phyloP scores from a whole-genome alignment of 768 basidiomycete genomes.

The Tulasnella sp. region DNA sequence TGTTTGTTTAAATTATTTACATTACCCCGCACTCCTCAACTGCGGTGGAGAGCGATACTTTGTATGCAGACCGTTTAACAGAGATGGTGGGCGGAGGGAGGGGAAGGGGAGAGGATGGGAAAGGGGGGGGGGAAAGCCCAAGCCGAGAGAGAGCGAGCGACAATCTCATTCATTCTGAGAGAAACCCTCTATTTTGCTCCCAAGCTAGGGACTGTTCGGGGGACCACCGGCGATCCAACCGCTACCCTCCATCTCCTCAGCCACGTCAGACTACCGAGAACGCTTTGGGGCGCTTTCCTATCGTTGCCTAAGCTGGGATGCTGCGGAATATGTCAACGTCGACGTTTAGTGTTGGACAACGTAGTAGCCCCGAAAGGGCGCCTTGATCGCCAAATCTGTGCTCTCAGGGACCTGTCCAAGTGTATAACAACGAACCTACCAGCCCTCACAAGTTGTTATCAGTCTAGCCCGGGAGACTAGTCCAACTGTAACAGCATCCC shows the following conservation, averaged over 20 bases:
- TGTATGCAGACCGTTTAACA: slow-evolving; percentile 14
- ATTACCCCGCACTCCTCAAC: too few species aligned
- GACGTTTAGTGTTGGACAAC: background rate
- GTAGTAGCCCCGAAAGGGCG: background rate
- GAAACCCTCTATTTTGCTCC: slow-evolving; percentile 15
- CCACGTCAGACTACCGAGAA: background rate
- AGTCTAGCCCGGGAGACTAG: too few species aligned
- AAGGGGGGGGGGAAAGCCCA: slow-evolving; percentile 11
- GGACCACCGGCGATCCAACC: slow-evolving; percentile 10
- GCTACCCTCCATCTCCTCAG: background rate
- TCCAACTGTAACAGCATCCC: background rate
- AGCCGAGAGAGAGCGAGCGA: slow-evolving; percentile 15
- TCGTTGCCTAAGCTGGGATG: background rate
- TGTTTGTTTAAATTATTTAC: too few species aligned
- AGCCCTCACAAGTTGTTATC: too few species aligned
- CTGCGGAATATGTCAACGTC: background rate
- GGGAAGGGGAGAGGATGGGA: slow-evolving; percentile 3
- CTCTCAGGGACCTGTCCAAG: background rate
- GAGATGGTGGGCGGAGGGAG: background rate
- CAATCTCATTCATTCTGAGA: slow-evolving; percentile 8
- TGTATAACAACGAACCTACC: too few species aligned
- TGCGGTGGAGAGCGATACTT: too few species aligned
- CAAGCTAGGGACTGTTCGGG: background rate
- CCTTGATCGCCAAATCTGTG: background rate
- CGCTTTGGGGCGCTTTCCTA: too few species aligned